Percentiles rank a stretch among this genome's conserved stretches.
These are phyloP conservation scores for Asclepias syriaca DNA, from an alignment of 257 asterid genomes.

Conservation along the genomic window DNA sequence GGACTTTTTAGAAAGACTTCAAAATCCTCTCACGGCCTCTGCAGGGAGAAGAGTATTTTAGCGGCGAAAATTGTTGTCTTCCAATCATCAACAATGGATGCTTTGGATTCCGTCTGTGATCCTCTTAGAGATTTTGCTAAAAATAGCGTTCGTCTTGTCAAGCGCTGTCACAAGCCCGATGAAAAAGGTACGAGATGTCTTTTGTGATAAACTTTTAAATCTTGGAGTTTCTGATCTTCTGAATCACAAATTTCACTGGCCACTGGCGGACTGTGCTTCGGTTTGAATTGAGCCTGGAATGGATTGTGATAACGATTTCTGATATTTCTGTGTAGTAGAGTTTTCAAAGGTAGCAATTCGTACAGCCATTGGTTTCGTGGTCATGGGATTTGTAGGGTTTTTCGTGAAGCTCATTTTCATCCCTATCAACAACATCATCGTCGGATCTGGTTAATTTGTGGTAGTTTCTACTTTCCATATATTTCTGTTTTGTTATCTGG, in stretches of 20 bases:
- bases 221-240: background rate
- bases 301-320: background rate
- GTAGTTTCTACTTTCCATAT: background rate
- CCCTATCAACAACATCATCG: constrained; percentile 38
- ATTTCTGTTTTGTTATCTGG: background rate
- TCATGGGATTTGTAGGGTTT: constrained; percentile 38
- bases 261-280: background rate
- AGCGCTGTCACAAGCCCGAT: constrained; percentile 37
- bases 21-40: too few species aligned
- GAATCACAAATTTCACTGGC: background rate
- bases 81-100: constrained; percentile 19
- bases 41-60: background rate
- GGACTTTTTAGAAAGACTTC: too few species aligned
- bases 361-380: constrained; percentile 34
- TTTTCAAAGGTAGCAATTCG: constrained; percentile 35
- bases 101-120: constrained; percentile 33
- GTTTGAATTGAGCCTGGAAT: background rate
- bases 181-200: constrained; percentile 17
- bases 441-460: constrained; percentile 23
- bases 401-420: constrained; percentile 38
- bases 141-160: constrained; percentile 34
- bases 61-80: background rate
- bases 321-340: constrained; percentile 17
- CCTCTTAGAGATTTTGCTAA: constrained; percentile 34
- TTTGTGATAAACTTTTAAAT: background rate